Percentiles rank a stretch among this genome's conserved stretches.
These are phyloP conservation scores for Pseudogymnoascus sp. DNA, from an alignment of 2,329 filamentous ascomycete genomes.

Conservation along the genomic window DNA sequence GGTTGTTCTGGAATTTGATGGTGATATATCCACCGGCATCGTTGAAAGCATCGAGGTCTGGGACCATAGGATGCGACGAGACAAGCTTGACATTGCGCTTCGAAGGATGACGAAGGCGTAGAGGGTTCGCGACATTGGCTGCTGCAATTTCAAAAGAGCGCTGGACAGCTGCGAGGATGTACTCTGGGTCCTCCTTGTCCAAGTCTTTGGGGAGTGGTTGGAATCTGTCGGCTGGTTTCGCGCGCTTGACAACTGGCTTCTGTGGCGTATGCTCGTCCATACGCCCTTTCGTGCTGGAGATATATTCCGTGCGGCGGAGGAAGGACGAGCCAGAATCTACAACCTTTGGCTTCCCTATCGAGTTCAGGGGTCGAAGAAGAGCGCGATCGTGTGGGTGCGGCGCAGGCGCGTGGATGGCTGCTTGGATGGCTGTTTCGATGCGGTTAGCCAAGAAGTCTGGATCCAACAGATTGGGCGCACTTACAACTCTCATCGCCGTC, in stretches of 20 bases:
- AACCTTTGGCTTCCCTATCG: slow-evolving; percentile 76
- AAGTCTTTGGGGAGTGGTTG: slow-evolving; percentile 37
- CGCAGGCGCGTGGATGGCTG: slow-evolving; percentile 61
- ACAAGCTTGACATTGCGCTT: slow-evolving; percentile 52
- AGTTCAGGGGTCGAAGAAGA: slow-evolving; percentile 75
- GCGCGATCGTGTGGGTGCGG: slow-evolving; percentile 79
- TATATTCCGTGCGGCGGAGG: slow-evolving; percentile 93
- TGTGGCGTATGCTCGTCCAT: slow-evolving; percentile 44
- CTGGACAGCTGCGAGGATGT: slow-evolving; percentile 63
- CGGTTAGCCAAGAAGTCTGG: slow-evolving; percentile 14
- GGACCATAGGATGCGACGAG: slow-evolving; percentile 55
- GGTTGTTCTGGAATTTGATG: slow-evolving; percentile 62
- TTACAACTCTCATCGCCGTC: slow-evolving; percentile 90
- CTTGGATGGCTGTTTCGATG: slow-evolving; percentile 65
- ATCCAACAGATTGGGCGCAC: slow-evolving; percentile 27
- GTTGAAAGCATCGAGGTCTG: slow-evolving; percentile 62
- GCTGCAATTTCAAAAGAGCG: slow-evolving; percentile 53
- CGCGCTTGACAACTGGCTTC: slow-evolving; percentile 30
- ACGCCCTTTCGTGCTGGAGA: slow-evolving; percentile 53
- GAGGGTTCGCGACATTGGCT: slow-evolving; percentile 48
- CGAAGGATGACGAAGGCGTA: slow-evolving; percentile 50
- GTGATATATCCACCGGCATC: slow-evolving; percentile 64
- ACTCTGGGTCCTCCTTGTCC: slow-evolving; percentile 57
- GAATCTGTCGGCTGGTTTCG: slow-evolving; percentile 45
- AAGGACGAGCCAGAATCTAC: slow-evolving; percentile 80